A percentile compares a stretch with the other conserved stretches of the same genome.
phyloP scores from a whole-genome alignment of 148 eudicot genomes.

The Vaccinium macrocarpon region DNA sequence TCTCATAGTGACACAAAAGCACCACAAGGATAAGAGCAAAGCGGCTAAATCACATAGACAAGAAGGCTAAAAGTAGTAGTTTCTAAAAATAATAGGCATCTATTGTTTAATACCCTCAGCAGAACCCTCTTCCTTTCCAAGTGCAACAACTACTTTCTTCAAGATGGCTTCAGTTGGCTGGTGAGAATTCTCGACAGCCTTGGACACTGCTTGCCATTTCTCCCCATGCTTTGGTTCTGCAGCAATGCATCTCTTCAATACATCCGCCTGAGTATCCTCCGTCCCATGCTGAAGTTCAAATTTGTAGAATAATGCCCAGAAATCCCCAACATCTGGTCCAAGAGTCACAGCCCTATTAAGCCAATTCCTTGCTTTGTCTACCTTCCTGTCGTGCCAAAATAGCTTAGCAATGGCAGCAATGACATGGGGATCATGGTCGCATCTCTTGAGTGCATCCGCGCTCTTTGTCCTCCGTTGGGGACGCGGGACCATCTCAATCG shows the following conservation, averaged over 20 bases:
- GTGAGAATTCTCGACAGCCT: slow-evolving; percentile 84
- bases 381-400: slow-evolving; percentile 95
- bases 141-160: slow-evolving; percentile 73
- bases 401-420: slow-evolving; percentile 77
- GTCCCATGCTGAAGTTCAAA: slow-evolving; percentile 84
- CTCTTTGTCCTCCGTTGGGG: slow-evolving; percentile 87
- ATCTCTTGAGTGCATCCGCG: slow-evolving; percentile 66
- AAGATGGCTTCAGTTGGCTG: slow-evolving; percentile 81
- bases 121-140: slow-evolving; percentile 73
- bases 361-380: slow-evolving; percentile 86
- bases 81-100: background rate
- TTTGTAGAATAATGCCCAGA: slow-evolving; percentile 84
- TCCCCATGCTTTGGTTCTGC: slow-evolving; percentile 97
- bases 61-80: background rate
- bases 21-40: background rate
- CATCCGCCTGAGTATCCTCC: slow-evolving; percentile 79
- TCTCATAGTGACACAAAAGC: background rate
- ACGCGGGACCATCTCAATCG: slow-evolving; percentile 85
- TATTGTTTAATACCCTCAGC: slow-evolving; percentile 50
- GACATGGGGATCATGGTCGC: slow-evolving; percentile 76
- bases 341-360: slow-evolving; percentile 82
- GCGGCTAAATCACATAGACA: background rate
- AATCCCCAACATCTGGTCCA: slow-evolving; percentile 87
- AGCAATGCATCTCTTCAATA: slow-evolving; percentile 70
- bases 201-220: slow-evolving; percentile 77